These are phyloP conservation scores for Candida frijolesensis DNA, from an alignment of 1,139 yeast species.

Conservation along the genomic window DNA sequence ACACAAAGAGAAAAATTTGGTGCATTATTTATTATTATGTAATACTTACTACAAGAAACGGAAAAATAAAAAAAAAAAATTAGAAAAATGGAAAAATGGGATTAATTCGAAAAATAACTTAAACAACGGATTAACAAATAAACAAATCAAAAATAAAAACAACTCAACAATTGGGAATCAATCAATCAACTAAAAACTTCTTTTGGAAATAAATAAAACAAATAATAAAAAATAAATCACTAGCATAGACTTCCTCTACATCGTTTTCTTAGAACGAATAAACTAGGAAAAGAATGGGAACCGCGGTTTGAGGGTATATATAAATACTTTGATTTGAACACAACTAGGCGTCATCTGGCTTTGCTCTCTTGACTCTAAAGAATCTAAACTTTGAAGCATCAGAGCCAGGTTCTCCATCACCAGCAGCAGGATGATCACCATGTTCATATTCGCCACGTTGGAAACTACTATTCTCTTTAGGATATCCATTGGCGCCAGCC, in stretches of 20 bases:
- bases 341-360: conserved; percentile 13
- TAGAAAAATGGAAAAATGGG: background rate
- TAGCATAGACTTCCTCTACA: background rate
- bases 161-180: background rate
- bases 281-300: background rate
- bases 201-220: background rate
- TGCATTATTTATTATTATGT: conserved; percentile 1
- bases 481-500: conserved; percentile 8
- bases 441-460: conserved; percentile 2
- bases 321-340: background rate
- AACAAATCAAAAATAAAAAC: background rate
- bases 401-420: conserved; percentile 4
- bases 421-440: background rate
- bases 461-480: conserved; percentile 5
- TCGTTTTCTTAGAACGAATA: too few relatives aligned
- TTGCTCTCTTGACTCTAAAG: conserved; percentile 18
- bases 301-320: background rate
- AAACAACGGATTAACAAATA: background rate
- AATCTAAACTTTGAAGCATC: conserved; percentile 18
- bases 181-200: background rate
- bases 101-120: background rate
- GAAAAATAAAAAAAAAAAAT: background rate
- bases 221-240: background rate
- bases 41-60: background rate
- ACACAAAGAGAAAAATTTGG: background rate